These are phyloP conservation scores for Dactylellina haptotyla DNA, from an alignment of 2,329 filamentous ascomycete genomes.

Conservation along the genomic window DNA sequence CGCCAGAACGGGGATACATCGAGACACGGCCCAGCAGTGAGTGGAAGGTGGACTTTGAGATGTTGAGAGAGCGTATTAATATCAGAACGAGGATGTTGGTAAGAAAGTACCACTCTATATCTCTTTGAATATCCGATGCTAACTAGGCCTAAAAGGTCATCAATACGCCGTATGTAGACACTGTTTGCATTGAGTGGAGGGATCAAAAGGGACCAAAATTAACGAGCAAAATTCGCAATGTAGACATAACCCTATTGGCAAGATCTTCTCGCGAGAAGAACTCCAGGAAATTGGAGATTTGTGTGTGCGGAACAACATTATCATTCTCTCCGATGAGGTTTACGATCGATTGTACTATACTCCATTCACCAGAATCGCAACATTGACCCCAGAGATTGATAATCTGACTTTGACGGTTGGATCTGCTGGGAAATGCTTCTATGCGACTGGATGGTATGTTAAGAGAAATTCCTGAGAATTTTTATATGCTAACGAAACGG, in stretches of 20 bases:
- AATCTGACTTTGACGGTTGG: constrained; percentile 90
- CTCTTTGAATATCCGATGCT: neutral
- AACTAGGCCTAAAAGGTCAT: constrained; percentile 60
- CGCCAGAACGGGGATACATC: constrained; percentile 79
- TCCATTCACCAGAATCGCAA: constrained; percentile 91
- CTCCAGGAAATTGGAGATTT: constrained; percentile 85
- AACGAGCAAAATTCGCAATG: constrained; percentile 32
- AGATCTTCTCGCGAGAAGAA: constrained; percentile 87
- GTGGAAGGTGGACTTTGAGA: constrained; percentile 86
- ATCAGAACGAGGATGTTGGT: constrained; percentile 96
- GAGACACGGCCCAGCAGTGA: constrained; percentile 85
- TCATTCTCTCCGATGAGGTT: constrained; percentile 91
- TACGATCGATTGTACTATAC: constrained; percentile 96
- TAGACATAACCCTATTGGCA: constrained; percentile 91
- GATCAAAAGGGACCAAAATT: neutral
- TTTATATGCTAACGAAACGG: constrained; percentile 8
- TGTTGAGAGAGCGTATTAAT: constrained; percentile 83
- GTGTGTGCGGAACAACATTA: constrained; percentile 90
- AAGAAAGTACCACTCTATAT: constrained; percentile 63
- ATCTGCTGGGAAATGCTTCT: constrained; percentile 97
- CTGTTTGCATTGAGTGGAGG: neutral
- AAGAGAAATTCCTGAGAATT: neutral
- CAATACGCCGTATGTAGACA: constrained; percentile 64
- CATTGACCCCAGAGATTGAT: constrained; percentile 88
- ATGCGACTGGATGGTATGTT: constrained; percentile 84